Base-by-base conservation (phyloP, 768 basidiomycete genomes). In the Macrolepiota fuliginosa region DNA sequence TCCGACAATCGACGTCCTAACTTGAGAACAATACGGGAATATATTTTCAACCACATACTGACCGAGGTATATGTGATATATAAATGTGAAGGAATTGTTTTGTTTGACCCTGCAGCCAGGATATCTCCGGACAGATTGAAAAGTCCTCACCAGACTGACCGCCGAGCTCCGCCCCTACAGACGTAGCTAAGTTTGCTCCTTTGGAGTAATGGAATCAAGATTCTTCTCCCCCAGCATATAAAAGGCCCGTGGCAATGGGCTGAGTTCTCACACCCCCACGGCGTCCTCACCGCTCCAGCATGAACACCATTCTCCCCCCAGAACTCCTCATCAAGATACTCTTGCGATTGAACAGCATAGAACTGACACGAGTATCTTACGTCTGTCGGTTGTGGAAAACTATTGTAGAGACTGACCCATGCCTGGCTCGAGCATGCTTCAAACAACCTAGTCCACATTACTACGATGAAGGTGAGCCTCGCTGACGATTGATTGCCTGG, bases 251-350 rank as follows among this genome's bases (percentile, higher is more conserved):
- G 15, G 17, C 29, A 12, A 24, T 12, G 19, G 40, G 11, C 12
- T 13, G 11, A 42, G 3, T 1, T 25, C 12, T 11, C 32, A 40
- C 37, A 4, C 13, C 22, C 10, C 36, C 40, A 9, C 17, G 17
- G 24, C 22, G 17, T 13, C 15, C 37, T 32, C 24, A 22, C 42
- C 37, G 19, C 36, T n/a, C 47, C 7, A 49, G 10, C 13, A 53
- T 54, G 58, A 32, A 32, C 29, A 42, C 37, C 35, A 32, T 22
- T 13, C 35, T 64, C 15, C 63, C 66, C 15, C 35, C 36, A 7
- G 68, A 69, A 63, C 50, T 67, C 17, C 40, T 65, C 4, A 19
- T 58, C 29, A 27, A 53, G 19, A 52, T 67, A 24, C 62, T 69
- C 29, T 49, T 55, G 25, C 39, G 45, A n/a, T 54, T 67, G 19